These are phyloP conservation scores for Crucihimalaya himalaica DNA, from an alignment of 345 rosid genomes.

Conservation along the genomic window DNA sequence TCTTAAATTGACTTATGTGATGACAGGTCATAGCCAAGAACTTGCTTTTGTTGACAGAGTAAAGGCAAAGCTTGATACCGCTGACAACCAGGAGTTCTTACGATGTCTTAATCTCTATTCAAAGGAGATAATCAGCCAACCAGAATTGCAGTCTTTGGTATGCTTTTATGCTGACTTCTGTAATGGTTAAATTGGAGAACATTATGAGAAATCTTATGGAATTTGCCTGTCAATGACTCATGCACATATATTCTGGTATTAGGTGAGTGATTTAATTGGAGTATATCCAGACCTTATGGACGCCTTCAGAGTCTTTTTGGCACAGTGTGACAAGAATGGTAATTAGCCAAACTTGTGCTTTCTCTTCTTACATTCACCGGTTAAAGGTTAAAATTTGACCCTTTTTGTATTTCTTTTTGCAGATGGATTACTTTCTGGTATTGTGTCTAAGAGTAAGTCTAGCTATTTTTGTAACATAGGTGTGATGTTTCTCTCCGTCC, in stretches of 20 bases:
- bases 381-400: constrained; percentile 5
- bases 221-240: neutral
- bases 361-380: neutral
- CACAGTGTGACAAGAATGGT: constrained; percentile 87
- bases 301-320: constrained; percentile 79
- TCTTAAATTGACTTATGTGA: constrained; percentile 28
- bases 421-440: constrained; percentile 85
- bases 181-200: neutral
- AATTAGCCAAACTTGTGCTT: constrained; percentile 30
- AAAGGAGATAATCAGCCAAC: constrained; percentile 74
- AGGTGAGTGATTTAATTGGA: constrained; percentile 81
- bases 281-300: constrained; percentile 84
- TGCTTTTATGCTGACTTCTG: constrained; percentile 27
- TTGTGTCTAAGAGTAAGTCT: constrained; percentile 85
- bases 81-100: constrained; percentile 80
- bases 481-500: neutral
- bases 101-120: constrained; percentile 84
- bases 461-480: neutral
- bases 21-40: constrained; percentile 72
- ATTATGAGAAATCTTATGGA: constrained; percentile 5
- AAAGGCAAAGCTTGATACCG: constrained; percentile 65
- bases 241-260: constrained; percentile 35
- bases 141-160: constrained; percentile 89
- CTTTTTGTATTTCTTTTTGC: constrained; percentile 42
- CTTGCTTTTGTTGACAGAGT: constrained; percentile 83